Evolutionary conservation across 2,329 filamentous ascomycete species (phyloP).

Genomic region (Cryphonectria japonica): DNA sequence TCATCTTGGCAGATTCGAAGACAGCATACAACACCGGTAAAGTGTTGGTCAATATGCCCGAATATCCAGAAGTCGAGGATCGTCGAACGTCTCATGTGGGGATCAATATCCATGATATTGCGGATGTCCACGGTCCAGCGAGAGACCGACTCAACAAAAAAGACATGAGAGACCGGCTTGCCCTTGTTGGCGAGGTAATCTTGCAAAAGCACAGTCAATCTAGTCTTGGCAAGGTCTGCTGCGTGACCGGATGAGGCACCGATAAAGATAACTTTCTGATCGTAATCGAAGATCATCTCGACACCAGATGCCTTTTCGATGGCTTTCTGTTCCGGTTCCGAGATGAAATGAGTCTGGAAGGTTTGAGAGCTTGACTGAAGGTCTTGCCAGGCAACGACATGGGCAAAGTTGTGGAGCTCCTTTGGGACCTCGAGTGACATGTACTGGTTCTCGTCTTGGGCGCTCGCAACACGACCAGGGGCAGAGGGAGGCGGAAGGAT

Average conservation of each 20-base stretch:
- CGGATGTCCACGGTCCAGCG: constrained; percentile 34
- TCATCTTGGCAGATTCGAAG: constrained; percentile 36
- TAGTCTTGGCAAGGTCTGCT: constrained; percentile 8
- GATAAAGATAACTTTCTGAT: constrained; percentile 20
- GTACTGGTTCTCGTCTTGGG: background rate
- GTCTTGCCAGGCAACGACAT: constrained; percentile 13
- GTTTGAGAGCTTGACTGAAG: constrained; percentile 1
- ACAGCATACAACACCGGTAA: constrained; percentile 33
- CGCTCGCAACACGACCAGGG: no score
- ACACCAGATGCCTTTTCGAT: constrained; percentile 3
- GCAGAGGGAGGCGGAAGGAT: background rate
- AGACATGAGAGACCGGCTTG: constrained; percentile 1
- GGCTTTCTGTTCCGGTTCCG: background rate
- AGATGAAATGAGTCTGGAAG: constrained; percentile 3
- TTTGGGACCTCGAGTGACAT: constrained; percentile 9
- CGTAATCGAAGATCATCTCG: background rate
- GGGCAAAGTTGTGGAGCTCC: background rate
- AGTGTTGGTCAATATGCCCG: constrained; percentile 8
- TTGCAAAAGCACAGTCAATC: constrained; percentile 11
- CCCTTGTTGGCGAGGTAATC: background rate
- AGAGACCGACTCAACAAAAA: constrained; percentile 12
- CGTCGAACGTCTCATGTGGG: constrained; percentile 34
- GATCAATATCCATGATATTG: constrained; percentile 37
- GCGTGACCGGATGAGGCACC: constrained; percentile 7
- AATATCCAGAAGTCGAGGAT: constrained; percentile 36